These are phyloP conservation scores for Pseudozyma sp. DNA, from an alignment of 1,284 basidiomycete genomes.

Conservation along the genomic window DNA sequence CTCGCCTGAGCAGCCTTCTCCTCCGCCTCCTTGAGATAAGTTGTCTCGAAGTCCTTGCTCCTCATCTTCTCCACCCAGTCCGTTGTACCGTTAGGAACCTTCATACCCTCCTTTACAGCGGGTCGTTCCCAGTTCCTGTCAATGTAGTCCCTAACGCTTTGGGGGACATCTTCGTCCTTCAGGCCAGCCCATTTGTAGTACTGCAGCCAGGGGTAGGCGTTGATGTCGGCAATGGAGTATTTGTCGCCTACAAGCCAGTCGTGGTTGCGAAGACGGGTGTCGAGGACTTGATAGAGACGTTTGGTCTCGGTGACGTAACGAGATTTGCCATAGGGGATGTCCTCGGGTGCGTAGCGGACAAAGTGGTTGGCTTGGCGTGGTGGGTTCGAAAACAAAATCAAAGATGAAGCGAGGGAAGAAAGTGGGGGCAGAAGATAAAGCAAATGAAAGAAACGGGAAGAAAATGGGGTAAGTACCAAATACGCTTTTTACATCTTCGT, in stretches of 20 bases:
- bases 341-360: conserved; percentile 45
- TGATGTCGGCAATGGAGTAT: conserved; percentile 57
- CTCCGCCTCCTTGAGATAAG: conserved; percentile 22
- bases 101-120: conserved; percentile 38
- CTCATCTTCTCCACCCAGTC: conserved; percentile 45
- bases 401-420: background rate
- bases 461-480: too few species aligned
- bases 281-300: conserved; percentile 52
- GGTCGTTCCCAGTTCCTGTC: conserved; percentile 32
- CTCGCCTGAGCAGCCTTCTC: conserved; percentile 28
- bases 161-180: conserved; percentile 36
- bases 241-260: conserved; percentile 60
- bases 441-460: too few species aligned
- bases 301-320: conserved; percentile 52
- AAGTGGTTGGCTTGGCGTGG: conserved; percentile 52
- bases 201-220: conserved; percentile 57
- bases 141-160: conserved; percentile 34
- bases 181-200: conserved; percentile 43
- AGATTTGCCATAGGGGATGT: conserved; percentile 53
- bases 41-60: conserved; percentile 22
- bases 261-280: conserved; percentile 43
- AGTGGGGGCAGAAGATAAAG: background rate
- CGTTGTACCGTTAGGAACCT: conserved; percentile 30
- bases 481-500: too few species aligned
- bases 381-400: background rate